A percentile compares a stretch with the other conserved stretches of the same genome.
phyloP scores from a whole-genome alignment of 129 eudicot species.

The Lactuca saligna region DNA sequence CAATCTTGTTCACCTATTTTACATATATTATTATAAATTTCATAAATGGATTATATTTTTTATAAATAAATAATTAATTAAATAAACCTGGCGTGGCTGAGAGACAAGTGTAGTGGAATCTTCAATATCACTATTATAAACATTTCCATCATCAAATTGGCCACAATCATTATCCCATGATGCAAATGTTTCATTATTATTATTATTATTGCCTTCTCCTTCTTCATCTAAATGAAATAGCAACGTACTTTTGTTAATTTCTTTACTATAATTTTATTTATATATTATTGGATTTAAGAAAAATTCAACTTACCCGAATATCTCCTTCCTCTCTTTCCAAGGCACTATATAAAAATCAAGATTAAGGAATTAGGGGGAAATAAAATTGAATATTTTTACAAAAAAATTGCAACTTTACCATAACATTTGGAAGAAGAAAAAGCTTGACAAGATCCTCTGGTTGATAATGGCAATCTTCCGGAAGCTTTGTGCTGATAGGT shows the following conservation, averaged over 20 bases:
- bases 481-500: conserved; percentile 50
- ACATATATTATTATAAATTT: neutral
- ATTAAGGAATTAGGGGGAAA: neutral
- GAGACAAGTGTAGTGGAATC: conserved; percentile 59
- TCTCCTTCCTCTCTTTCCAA: conserved; percentile 50
- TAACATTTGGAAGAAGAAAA: conserved; percentile 63
- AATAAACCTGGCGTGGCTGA: conserved; percentile 78
- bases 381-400: neutral
- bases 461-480: conserved; percentile 74
- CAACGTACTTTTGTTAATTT: neutral
- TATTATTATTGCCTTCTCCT: conserved; percentile 29
- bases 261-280: too few relatives aligned
- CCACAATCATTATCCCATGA: conserved; percentile 71
- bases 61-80: neutral
- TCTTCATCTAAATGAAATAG: conserved; percentile 14
- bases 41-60: neutral
- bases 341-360: conserved; percentile 41
- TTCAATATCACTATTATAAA: conserved; percentile 51
- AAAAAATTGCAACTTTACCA: conserved; percentile 39
- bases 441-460: conserved; percentile 68
- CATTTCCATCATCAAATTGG: conserved; percentile 53
- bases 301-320: conserved; percentile 41
- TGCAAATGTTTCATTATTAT: conserved; percentile 30
- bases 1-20: conserved; percentile 59
- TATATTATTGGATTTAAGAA: conserved; percentile 7